phyloP scores from a whole-genome alignment of 1,284 basidiomycete species.

The Boletus sp. region DNA sequence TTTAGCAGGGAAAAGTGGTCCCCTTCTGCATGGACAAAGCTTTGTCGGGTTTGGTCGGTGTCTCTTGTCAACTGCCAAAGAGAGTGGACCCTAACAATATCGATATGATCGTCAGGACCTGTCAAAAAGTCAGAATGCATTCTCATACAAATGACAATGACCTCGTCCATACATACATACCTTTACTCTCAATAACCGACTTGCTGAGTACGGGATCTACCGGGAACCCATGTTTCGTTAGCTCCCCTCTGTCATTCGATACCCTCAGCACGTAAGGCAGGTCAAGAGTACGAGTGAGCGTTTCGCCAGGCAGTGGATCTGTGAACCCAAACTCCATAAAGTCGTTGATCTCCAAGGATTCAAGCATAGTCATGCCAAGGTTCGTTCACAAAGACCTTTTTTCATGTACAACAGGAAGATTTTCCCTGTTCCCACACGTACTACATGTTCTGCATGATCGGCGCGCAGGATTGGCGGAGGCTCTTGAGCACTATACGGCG shows the following conservation, averaged over 20 bases:
- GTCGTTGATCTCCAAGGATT: slow-evolving; percentile 97
- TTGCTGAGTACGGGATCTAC: slow-evolving; percentile 99
- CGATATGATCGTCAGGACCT: slow-evolving; percentile 95
- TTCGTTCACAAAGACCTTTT: slow-evolving; percentile 96
- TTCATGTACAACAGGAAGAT: slow-evolving; percentile 95
- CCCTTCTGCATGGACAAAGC: slow-evolving; percentile 94
- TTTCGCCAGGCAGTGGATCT: slow-evolving; percentile 98
- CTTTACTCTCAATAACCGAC: slow-evolving; percentile 92
- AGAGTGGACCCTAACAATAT: slow-evolving; percentile 98
- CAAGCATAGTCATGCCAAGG: slow-evolving; percentile 95
- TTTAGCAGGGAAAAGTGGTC: slow-evolving; percentile 98
- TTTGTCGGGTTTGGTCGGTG: slow-evolving; percentile 96
- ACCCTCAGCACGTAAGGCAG: slow-evolving; percentile 95
- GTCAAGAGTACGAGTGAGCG: slow-evolving; percentile 89
- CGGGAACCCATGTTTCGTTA: slow-evolving; percentile 98
- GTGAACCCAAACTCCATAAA: slow-evolving; percentile 99
- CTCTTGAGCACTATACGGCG: slow-evolving; percentile 80
- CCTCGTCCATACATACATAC: slow-evolving; percentile 95
- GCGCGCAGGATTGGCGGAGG: slow-evolving; percentile 97
- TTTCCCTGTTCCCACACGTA: slow-evolving; percentile 81
- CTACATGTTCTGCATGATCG: slow-evolving; percentile 96
- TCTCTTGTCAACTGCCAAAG: slow-evolving; percentile 97
- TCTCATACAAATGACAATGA: slow-evolving; percentile 41
- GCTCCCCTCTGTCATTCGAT: slow-evolving; percentile 93
- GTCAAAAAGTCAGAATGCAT: not conserved